Base-by-base conservation (phyloP, 176 grass and related monocot genomes). In the Musa itinerans region DNA sequence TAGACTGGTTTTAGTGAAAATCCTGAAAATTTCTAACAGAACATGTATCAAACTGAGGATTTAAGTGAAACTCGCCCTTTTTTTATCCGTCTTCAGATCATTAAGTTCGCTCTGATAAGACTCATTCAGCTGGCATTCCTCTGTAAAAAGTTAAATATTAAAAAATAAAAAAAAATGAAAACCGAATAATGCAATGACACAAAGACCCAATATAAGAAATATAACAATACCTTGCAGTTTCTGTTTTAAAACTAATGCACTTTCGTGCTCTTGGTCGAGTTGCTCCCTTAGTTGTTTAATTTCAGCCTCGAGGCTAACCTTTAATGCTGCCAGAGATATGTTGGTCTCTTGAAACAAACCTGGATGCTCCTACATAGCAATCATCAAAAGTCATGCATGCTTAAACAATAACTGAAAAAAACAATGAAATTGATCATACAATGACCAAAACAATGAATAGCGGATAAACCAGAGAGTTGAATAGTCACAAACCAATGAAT, bases 221-320 rank as follows among this genome's bases (percentile, higher is more conserved):
- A 26, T 43, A 16, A 64, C 43, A 78, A 24, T 86, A 99, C 95
- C 89, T 81, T 92, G 81, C 82, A 89, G 79, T 64, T 83, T 89
- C 65, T 83, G 86, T 56, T 63, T 84, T 79, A 74, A 66, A 83
- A 78, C 82, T 81, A 23, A 70, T 86, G 89, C 82, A 74, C 85
- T 89, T 73, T 85, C 78, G 3, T 51, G 78, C 71, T 89, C 76
- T 55, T 75, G 71, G 7, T 81, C 81, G 12, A 94, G 91, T 86
- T 84, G 66, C 75, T 75, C 76, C 84, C 74, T 94, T 71, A 94
- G 79, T 65, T 89, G 81, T 65, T 87, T 92, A 10, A 92, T 94
- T 81, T 99, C 86, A 80, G 82, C 87, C 85, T 99, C 89, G 76
- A 89, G 78, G 55, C 65, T 83, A 65, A 85, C 71, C 55, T 89